Evolutionary conservation across 2,329 filamentous ascomycete species (phyloP), one percentile per base, ranked within the genome.

Genomic region (Colletotrichum neosansevieriae): DNA sequence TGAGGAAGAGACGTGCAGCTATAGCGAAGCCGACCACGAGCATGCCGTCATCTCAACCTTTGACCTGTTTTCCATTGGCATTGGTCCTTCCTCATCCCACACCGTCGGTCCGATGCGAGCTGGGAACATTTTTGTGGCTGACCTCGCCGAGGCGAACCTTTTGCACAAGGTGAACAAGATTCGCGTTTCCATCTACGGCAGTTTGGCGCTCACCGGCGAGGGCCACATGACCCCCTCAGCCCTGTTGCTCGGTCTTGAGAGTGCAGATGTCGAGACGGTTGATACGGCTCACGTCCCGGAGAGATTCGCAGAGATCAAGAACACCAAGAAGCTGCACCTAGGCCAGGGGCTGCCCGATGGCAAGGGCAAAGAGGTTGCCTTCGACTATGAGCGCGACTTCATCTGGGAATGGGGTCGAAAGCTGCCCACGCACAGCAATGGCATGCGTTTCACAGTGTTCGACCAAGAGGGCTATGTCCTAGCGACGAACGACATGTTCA

Each of bases 21-120:
- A 85, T 73, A 84, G 80, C 69, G 83, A 85, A 71, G 78, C 83
- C 1, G 83, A 84, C 54, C 81, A 83, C 53, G 83, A 85, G 71
- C 83, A 85, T 71, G 83, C 83, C 66, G 83, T 85, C 72, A 85
- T 85, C 64, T 85, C 83, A 2, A 82, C 83, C 0, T 85, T 85
- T 70, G 83, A 85, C 72, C 77, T 85, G 38, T 85, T 85, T 74
- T 85, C 83, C 36, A 84, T 85, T 59, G 83, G 83, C 71, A 85
- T 85, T 71, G 83, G 83, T 0, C 83, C 83, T 11, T 85, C 83
- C 0, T 85, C 83, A 2, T 85, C 83, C 11, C 83, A 85, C 73
- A 85, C 83, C 0, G 83, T 85, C 24, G 83, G 83, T 1, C 83
- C 83, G 17, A 85, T 85, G 83, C 81, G 83, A 17, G 83, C 83